Evolutionary conservation across 306 rosid genomes (phyloP).

Genomic region (Medicago arabica): DNA sequence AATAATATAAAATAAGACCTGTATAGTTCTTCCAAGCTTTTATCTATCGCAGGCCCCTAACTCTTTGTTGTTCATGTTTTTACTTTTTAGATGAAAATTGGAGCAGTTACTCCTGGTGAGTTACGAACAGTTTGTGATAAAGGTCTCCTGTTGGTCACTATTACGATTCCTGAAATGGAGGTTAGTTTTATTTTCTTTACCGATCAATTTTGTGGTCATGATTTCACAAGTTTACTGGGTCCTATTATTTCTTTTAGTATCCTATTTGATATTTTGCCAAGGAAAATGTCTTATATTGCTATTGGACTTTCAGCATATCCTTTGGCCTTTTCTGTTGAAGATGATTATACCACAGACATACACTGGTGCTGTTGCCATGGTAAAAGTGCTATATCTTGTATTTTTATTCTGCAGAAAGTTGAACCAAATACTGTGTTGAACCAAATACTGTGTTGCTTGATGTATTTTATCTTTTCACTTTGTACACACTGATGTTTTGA

Average conservation of each 20-base stretch:
- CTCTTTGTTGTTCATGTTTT: conserved; percentile 18
- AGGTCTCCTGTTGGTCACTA: conserved; percentile 90
- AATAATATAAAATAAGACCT: conserved; percentile 8
- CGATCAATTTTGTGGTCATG: conserved; percentile 2
- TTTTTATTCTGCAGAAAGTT: conserved; percentile 25
- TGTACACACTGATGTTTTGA: conserved; percentile 22
- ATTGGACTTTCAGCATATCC: conserved; percentile 69
- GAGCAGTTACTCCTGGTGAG: conserved; percentile 62
- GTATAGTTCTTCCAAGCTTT: conserved; percentile 23
- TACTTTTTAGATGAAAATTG: conserved; percentile 73
- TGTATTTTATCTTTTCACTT: conserved; percentile 30
- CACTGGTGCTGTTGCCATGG: conserved; percentile 90
- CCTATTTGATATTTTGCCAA: conserved; percentile 14
- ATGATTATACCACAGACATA: conserved; percentile 83
- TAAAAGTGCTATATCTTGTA: conserved; percentile 43
- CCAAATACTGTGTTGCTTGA: conserved; percentile 27
- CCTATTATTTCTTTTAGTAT: conserved; percentile 21
- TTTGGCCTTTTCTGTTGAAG: conserved; percentile 96
- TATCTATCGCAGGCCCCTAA: conserved; percentile 29
- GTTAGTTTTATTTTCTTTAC: conserved; percentile 47
- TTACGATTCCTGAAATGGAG: conserved; percentile 99
- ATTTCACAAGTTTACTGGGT: conserved; percentile 36
- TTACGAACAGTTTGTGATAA: conserved; percentile 87
- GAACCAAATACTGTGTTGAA: conserved; percentile 21
- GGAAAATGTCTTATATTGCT: conserved; percentile 17